Evolutionary conservation across 345 rosid genomes (phyloP), one percentile per base, ranked within the genome.

Genomic region (Euphorbia pulcherrima): DNA sequence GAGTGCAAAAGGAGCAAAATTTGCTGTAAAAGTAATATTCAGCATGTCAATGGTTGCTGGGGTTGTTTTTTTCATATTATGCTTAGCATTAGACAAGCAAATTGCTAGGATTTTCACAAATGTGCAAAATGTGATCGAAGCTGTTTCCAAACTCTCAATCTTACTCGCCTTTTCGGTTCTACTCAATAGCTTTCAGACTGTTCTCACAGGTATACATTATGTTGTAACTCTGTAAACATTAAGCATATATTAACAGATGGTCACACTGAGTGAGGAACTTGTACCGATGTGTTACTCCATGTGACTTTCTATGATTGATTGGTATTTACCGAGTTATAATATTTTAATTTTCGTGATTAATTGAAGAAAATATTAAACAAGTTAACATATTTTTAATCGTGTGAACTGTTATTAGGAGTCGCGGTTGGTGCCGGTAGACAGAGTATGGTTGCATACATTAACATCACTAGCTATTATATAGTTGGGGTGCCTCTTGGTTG

Each of bases 361-460:
- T n/a, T n/a, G n/a, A n/a, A n/a, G n/a, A 33, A 33, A 33, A 33
- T 7, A 33, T 33, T 33, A 33, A 33, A 33, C 37, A 2, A 33
- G 37, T 33, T 33, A 33, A n/a, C n/a, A n/a, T n/a, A n/a, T n/a
- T n/a, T n/a, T n/a, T 33, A 7, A 7, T 33, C 3, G 37, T 7
- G 7, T 33, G 7, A 33, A 33, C 7, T 3, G 7, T 33, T 33
- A 33, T 33, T 28, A 90, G 93, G 97, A 13, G 93, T 81, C 26
- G 97, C 91, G 13, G 81, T 90, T 20, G 93, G 94, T 40, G 90
- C 97, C 50, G 97, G 97, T 5, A 61, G 88, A 80, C 92, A 90
- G 48, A 48, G 76, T 40, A 61, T 73, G 60, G 92, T 85, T 54
- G 97, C 92, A 37, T 72, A 77, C 55, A 79, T 90, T 51, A 90